Evolutionary conservation across 495 filamentous ascomycete genomes (phyloP), one percentile per base, ranked within the genome.

Genomic region (Trichoderma orchidacearum): DNA sequence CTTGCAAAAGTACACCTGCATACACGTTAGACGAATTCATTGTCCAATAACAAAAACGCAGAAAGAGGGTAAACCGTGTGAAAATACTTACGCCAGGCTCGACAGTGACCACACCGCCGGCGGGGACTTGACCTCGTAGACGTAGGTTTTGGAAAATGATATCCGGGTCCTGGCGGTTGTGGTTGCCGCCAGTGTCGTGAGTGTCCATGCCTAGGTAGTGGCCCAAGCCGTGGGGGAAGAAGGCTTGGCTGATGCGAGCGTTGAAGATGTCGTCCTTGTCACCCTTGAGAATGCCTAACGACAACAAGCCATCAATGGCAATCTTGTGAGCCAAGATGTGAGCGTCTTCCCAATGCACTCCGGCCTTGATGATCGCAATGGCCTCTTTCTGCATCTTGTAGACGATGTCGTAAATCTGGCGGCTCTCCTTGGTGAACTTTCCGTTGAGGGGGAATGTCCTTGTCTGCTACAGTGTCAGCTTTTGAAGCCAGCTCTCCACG

Each of bases 201-300:
- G 89, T 95, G 68, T 96, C 91, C 86, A 96, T 87, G 52, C 91
- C 91, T 8, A 96, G 75, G 62, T 94, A 92, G 66, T 96, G 90
- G 0, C 91, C 91, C 4, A 96, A 75, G 5, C 91, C 91, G 65
- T 96, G 91, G 4, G 91, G 91, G 66, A 95, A 86, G 74, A 96
- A 96, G 5, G 90, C 89, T 2, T 85, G 83, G 60, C 85, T 91
- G 35, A 87, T 84, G 41, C 89, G 73, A 51, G 76, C 77, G 31
- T 80, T 78, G 60, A 95, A 75, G 53, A 96, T 81, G 59, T 90
- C 87, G 11, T 87, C 80, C 28, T 71, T 74, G 18, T 80, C 72
- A 23, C 83, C 83, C 58, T 81, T 77, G 35, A 96, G 69, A 53
- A 96, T 86, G 0, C 89, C 90, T 7, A 96, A 68, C 30, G 77